Evolutionary conservation across 805 yeast species (phyloP), one percentile per base, ranked within the genome.

Genomic region (Saccharomycopsis sp.): DNA sequence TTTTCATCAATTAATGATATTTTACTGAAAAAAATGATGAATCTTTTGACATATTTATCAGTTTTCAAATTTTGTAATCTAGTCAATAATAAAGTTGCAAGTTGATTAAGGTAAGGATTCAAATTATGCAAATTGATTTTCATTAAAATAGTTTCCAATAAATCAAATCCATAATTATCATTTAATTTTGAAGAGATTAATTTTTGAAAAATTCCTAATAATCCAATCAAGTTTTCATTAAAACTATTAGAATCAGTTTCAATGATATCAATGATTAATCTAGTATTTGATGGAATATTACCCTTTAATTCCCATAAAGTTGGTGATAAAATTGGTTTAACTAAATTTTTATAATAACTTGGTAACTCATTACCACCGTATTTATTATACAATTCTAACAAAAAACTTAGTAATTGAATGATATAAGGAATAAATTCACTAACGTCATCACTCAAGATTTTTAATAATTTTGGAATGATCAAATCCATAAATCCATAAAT

Each of bases 121-220:
- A 88, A 57, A 3, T 57, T 48, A 0, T 54, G 55, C 32, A 74
- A 51, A 4, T 84, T 77, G 34, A 86, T 61, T 44, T 68, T 60
- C 32, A 74, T 52, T 32, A 89, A 58, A 36, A 92, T 77, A 2
- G 70, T 63, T 55, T 83, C 88, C 34, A 92, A 61, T 32, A 92
- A 63, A 42, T 92, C 97, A 58, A 92, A 81, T 2, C 96, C 97
- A 52, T 75, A 70, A 29, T 62, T 61, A 52, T 92, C 97, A 52
- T 86, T 80, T 13, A 76, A 70, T 49, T 80, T 82, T 0, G 96
- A 85, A 1, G 96, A 76, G 38, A 92, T 75, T 49, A 92, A 66
- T 57, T 88, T 86, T 62, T 94, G 98, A 67, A 85, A 94, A n/a
- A 92, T 95, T 30, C 99, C 99, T 31, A 92, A 64, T 23, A 92